Conservation (phyloP, 2,329 filamentous ascomycete genomes). For the Neofusicoccum kwambonambiense region DNA sequence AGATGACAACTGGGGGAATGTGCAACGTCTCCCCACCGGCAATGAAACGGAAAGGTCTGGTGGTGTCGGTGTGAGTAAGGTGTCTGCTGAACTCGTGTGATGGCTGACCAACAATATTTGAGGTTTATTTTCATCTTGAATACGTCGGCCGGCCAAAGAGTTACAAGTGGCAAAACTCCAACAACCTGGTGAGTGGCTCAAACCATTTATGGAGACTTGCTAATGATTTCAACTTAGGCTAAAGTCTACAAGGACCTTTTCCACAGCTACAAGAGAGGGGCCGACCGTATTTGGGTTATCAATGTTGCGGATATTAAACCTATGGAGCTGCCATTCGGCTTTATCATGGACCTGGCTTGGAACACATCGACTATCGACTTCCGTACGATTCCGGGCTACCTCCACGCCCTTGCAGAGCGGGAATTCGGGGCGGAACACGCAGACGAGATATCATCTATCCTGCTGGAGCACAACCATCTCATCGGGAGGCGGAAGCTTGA, state of each 20-base stretch:
- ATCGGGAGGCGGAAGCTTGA: constrained; percentile 17
- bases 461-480: constrained; percentile 14
- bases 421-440: constrained; percentile 1
- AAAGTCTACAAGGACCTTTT: constrained; percentile 19
- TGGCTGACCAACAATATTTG: neutral
- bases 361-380: constrained; percentile 10
- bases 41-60: constrained; percentile 22
- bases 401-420: constrained; percentile 5
- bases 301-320: constrained; percentile 28
- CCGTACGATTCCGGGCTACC: constrained; percentile 7
- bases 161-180: constrained; percentile 25
- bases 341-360: constrained; percentile 26
- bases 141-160: constrained; percentile 23
- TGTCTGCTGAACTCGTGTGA: neutral
- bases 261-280: constrained; percentile 22
- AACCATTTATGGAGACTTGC: constrained; percentile 5
- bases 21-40: constrained; percentile 22
- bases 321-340: constrained; percentile 24
- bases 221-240: neutral
- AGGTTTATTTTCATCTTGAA: constrained; percentile 26
- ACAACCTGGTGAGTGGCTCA: constrained; percentile 19
- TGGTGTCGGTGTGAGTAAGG: constrained; percentile 18
- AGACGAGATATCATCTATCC: constrained; percentile 3
- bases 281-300: constrained; percentile 25
- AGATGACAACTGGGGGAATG: constrained; percentile 25